These are phyloP conservation scores for Pseudopediastrum boryanum DNA, from an alignment of 139 green algal genomes.

Conservation along the genomic window DNA sequence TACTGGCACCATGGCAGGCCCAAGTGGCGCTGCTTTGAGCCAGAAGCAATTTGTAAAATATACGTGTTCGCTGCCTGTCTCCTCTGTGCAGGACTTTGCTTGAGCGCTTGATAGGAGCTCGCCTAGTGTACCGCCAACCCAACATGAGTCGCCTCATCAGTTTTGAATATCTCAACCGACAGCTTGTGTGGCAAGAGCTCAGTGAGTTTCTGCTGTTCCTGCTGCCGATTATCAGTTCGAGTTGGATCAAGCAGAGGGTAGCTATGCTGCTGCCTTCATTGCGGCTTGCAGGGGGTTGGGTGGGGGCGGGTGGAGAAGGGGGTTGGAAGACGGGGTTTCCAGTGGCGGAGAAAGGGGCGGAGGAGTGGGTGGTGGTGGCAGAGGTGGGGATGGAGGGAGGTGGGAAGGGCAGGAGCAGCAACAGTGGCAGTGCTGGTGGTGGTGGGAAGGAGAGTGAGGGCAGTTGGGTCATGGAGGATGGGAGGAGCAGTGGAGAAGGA, in stretches of 20 bases:
- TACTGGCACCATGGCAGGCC: no score
- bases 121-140: conserved; percentile 80
- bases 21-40: no score
- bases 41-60: no score
- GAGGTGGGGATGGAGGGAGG: not conserved
- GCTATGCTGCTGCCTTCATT: conserved; percentile 47
- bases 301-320: not conserved
- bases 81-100: conserved; percentile 67
- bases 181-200: conserved; percentile 91
- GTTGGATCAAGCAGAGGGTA: no score
- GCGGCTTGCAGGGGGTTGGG: not conserved
- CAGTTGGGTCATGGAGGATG: no score
- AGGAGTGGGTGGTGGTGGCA: not conserved
- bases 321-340: not conserved
- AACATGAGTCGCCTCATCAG: conserved; percentile 75
- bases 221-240: conserved; percentile 83
- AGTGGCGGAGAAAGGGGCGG: not conserved
- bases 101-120: conserved; percentile 73
- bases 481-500: not conserved
- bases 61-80: no score
- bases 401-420: not conserved
- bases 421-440: not conserved
- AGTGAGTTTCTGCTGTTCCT: conserved; percentile 86
- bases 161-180: conserved; percentile 95
- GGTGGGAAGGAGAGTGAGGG: not conserved